Conservation (phyloP, 352 stramenopile species). For the Aphanomyces invadans region DNA sequence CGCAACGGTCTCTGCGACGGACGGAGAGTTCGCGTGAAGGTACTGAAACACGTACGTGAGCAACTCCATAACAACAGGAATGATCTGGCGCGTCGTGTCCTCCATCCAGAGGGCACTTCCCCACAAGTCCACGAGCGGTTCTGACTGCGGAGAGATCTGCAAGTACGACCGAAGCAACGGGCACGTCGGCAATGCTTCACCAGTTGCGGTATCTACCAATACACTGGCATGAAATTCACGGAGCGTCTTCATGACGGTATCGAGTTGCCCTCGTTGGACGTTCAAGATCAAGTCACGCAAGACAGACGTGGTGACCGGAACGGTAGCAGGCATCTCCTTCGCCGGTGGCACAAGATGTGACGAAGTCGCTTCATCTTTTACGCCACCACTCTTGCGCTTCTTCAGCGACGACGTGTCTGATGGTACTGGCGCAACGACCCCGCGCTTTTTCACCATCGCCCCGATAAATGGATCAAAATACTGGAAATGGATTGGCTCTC, state of each 20-base stretch:
- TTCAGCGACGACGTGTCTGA: neutral
- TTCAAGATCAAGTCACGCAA: constrained; percentile 20
- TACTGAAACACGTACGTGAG: constrained; percentile 34
- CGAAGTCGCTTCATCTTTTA: neutral
- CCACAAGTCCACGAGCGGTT: constrained; percentile 21
- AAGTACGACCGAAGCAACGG: constrained; percentile 7
- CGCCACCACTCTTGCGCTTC: constrained; percentile 1
- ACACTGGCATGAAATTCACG: neutral
- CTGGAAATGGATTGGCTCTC: constrained; percentile 24
- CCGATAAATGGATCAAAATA: constrained; percentile 12
- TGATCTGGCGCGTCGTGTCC: constrained; percentile 47
- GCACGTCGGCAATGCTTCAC: neutral
- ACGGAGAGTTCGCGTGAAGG: constrained; percentile 24
- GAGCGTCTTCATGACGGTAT: constrained; percentile 4
- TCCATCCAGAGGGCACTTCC: constrained; percentile 15
- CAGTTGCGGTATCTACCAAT: neutral
- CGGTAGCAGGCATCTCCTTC: neutral
- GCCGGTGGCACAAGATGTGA: neutral
- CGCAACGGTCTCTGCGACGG: constrained; percentile 49
- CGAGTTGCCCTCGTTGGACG: constrained; percentile 6
- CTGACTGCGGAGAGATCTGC: constrained; percentile 16
- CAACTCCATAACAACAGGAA: constrained; percentile 57
- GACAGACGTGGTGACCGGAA: neutral
- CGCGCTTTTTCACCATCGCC: constrained; percentile 13
- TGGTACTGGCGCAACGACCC: neutral